Conservation (phyloP, 2,329 filamentous ascomycete species). For the Colletotrichum tofieldiae region DNA sequence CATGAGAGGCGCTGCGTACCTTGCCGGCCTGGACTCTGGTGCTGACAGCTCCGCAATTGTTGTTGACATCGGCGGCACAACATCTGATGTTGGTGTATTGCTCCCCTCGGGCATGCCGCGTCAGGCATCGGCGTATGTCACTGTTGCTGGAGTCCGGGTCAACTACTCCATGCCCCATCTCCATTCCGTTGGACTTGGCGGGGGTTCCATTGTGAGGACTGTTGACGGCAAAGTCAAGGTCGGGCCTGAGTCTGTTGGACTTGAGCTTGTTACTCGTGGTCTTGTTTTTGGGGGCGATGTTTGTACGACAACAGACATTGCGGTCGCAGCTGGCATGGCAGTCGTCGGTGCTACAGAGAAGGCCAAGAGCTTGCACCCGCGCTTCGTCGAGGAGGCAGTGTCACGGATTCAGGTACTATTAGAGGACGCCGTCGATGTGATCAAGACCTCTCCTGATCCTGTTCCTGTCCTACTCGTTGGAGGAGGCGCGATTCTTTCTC, state of each 20-base stretch:
- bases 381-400: slow-evolving; percentile 48
- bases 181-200: slow-evolving; percentile 51
- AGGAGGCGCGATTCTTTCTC: slow-evolving; percentile 73
- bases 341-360: slow-evolving; percentile 58
- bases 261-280: slow-evolving; percentile 61
- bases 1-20: slow-evolving; percentile 65
- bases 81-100: slow-evolving; percentile 66
- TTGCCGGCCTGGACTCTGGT: slow-evolving; percentile 58
- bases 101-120: slow-evolving; percentile 74
- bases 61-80: slow-evolving; percentile 70
- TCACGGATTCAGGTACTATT: slow-evolving; percentile 44
- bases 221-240: slow-evolving; percentile 54
- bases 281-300: slow-evolving; percentile 63
- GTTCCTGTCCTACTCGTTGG: slow-evolving; percentile 68
- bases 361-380: slow-evolving; percentile 47
- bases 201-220: slow-evolving; percentile 57
- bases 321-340: slow-evolving; percentile 63
- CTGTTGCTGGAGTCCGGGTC: slow-evolving; percentile 74
- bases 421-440: slow-evolving; percentile 47
- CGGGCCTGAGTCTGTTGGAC: slow-evolving; percentile 67
- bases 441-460: slow-evolving; percentile 48
- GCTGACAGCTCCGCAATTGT: slow-evolving; percentile 53
- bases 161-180: slow-evolving; percentile 63
- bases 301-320: slow-evolving; percentile 64
- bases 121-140: slow-evolving; percentile 74